Percentiles rank a stretch among this genome's conserved stretches.
Conservation (phyloP, 768 basidiomycete genomes). For the Infundibulicybe gibba region DNA sequence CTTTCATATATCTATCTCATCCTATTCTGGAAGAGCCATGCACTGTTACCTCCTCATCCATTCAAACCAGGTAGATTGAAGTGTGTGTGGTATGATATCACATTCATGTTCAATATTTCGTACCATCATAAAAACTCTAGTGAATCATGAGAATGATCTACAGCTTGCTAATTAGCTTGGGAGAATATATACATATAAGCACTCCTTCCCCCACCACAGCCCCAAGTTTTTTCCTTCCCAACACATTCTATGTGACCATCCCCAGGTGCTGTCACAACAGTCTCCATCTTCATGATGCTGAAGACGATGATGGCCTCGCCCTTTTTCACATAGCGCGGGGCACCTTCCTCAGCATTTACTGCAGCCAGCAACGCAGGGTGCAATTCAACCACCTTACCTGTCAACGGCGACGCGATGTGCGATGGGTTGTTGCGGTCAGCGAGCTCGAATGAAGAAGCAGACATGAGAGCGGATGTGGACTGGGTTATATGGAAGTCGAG, state of each 20-base stretch:
- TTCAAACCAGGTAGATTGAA: too few relatives aligned
- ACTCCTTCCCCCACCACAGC: constrained; percentile 29
- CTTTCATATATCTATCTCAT: too few relatives aligned
- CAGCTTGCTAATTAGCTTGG: too few relatives aligned
- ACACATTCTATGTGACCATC: constrained; percentile 24
- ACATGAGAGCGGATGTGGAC: constrained; percentile 23
- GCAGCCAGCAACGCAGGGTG: constrained; percentile 22
- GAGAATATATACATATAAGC: constrained; percentile 22
- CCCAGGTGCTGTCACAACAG: constrained; percentile 19
- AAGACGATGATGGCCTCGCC: constrained; percentile 29
- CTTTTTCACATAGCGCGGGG: neutral
- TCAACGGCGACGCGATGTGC: constrained; percentile 28
- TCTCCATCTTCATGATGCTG: constrained; percentile 43
- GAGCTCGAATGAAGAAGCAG: constrained; percentile 24
- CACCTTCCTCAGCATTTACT: too few relatives aligned
- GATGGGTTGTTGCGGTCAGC: constrained; percentile 27
- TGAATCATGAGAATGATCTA: too few relatives aligned
- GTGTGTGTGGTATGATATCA: too few relatives aligned
- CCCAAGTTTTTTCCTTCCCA: constrained; percentile 27
- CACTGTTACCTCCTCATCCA: too few relatives aligned
- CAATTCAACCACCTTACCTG: constrained; percentile 33
- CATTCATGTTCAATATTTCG: too few relatives aligned
- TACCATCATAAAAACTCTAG: too few relatives aligned
- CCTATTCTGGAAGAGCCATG: too few relatives aligned
- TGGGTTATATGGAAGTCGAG: constrained; percentile 27